Evolutionary conservation across 179 eudicot genomes (phyloP).

Genomic region (Actinidia chinensis): DNA sequence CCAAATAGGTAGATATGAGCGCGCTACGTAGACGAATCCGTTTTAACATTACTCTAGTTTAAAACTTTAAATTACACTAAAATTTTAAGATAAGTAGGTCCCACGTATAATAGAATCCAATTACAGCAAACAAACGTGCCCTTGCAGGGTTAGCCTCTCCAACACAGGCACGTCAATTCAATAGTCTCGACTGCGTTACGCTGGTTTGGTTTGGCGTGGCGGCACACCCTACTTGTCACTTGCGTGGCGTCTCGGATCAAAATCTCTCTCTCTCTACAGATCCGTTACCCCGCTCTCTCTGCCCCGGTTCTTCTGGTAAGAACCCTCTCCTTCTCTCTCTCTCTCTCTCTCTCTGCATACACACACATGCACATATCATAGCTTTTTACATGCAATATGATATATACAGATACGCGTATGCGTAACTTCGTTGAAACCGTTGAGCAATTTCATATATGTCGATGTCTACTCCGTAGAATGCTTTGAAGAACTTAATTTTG

Average conservation of each 20-base stretch:
- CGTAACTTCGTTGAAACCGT: neutral
- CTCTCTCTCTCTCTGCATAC: neutral
- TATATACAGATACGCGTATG: neutral
- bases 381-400: neutral
- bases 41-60: too few relatives aligned
- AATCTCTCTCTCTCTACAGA: neutral
- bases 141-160: too few relatives aligned
- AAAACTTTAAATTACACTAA: too few relatives aligned
- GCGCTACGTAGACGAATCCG: too few relatives aligned
- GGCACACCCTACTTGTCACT: neutral
- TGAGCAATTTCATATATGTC: neutral
- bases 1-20: too few relatives aligned
- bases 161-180: too few relatives aligned
- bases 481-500: neutral
- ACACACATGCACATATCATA: neutral
- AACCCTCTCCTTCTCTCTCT: neutral
- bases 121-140: too few relatives aligned
- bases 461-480: neutral
- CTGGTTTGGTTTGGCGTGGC: neutral
- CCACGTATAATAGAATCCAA: too few relatives aligned
- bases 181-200: neutral
- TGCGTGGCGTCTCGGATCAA: conserved; percentile 19
- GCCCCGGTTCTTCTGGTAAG: conserved; percentile 4
- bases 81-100: too few relatives aligned
- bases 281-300: conserved; percentile 2